A percentile compares a stretch with the other conserved stretches of the same genome.
Conservation (phyloP, 768 basidiomycete species). For the Auriculariales sp. region DNA sequence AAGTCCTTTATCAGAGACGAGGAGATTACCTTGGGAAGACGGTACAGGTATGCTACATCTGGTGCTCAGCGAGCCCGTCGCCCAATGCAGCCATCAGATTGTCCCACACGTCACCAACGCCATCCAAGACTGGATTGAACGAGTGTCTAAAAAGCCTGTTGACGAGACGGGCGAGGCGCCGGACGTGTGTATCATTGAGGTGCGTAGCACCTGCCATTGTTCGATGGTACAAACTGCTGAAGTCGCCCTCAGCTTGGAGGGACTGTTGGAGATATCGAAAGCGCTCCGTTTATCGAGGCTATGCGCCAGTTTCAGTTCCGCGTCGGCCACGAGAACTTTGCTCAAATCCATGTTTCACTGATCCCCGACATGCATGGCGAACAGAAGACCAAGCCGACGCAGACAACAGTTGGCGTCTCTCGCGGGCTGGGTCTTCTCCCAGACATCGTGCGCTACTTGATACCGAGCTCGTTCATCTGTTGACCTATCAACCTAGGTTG, state of each 20-base stretch:
- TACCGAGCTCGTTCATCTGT: neutral
- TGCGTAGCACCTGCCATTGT: constrained; percentile 17
- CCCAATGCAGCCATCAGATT: constrained; percentile 34
- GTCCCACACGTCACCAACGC: constrained; percentile 94
- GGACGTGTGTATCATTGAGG: constrained; percentile 96
- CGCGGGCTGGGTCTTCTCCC: constrained; percentile 86
- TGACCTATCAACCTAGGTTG: constrained; percentile 43
- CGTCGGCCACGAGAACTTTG: constrained; percentile 92
- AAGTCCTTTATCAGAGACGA: constrained; percentile 47
- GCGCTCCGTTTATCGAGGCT: constrained; percentile 93
- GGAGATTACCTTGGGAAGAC: constrained; percentile 35
- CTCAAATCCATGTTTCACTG: constrained; percentile 89
- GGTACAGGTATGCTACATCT: constrained; percentile 61
- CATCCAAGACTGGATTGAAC: constrained; percentile 97
- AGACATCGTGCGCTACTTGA: constrained; percentile 54
- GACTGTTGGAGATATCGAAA: constrained; percentile 97
- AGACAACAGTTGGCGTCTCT: constrained; percentile 88
- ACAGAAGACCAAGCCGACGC: constrained; percentile 98
- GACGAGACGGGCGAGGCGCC: constrained; percentile 88
- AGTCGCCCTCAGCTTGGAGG: constrained; percentile 68
- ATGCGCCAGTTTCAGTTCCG: constrained; percentile 99
- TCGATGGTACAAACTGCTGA: neutral
- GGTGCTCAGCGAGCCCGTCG: constrained; percentile 81
- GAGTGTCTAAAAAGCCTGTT: constrained; percentile 85
- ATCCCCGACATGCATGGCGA: constrained; percentile 99